Conservation (phyloP, 495 filamentous ascomycete genomes). For the Lophium mytilinum region DNA sequence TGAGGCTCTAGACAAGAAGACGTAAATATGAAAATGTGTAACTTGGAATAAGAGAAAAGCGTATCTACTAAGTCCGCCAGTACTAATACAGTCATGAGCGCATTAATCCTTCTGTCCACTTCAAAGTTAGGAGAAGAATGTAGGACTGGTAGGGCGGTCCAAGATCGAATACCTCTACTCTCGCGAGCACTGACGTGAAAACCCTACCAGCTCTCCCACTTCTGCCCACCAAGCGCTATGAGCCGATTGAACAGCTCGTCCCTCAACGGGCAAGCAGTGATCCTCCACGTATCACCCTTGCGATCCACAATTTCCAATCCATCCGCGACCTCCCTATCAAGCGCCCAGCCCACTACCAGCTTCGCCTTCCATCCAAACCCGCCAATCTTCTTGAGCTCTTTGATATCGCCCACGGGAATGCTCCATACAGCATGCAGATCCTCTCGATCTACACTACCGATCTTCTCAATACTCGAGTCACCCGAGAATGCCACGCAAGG, state of each 20-base stretch:
- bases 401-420: conserved; percentile 52
- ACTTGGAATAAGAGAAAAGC: too few species aligned
- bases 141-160: too few species aligned
- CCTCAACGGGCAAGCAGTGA: conserved; percentile 66
- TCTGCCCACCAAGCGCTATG: conserved; percentile 73
- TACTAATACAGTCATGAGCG: too few species aligned
- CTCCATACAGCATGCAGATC: conserved; percentile 50
- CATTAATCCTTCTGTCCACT: too few species aligned
- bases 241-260: conserved; percentile 84
- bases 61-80: too few species aligned
- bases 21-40: too few species aligned
- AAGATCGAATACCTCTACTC: too few species aligned
- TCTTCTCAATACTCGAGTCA: conserved; percentile 36
- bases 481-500: conserved; percentile 53
- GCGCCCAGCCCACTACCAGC: conserved; percentile 73
- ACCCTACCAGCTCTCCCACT: conserved; percentile 71
- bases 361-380: conserved; percentile 87
- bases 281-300: conserved; percentile 43
- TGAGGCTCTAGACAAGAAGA: too few species aligned
- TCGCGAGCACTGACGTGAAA: too few species aligned
- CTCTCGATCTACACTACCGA: conserved; percentile 44
- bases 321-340: conserved; percentile 68
- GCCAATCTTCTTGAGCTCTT: conserved; percentile 71
- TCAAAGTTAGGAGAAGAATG: too few species aligned
- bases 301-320: conserved; percentile 61